Evolutionary conservation across 106 monocot genomes (phyloP).

Genomic region (Cymbidium sinense): DNA sequence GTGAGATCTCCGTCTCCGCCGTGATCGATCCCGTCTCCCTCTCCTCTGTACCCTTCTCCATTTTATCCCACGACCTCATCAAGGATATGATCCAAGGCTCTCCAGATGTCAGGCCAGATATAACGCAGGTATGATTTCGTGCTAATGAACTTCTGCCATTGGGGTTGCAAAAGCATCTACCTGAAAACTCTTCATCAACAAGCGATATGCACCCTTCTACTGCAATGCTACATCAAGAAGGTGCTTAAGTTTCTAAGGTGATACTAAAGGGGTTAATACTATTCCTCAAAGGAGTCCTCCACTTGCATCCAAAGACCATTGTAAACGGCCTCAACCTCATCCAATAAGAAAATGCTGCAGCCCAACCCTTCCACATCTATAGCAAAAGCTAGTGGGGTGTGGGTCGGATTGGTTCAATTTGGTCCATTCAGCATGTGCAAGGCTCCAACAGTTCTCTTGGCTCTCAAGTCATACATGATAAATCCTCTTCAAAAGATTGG

Average conservation of each 20-base stretch:
- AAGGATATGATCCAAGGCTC: slow-evolving; percentile 5
- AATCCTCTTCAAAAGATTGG: slow-evolving; percentile 20
- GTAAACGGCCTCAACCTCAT: slow-evolving; percentile 10
- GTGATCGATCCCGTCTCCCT: too few relatives aligned
- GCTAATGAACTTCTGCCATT: neutral
- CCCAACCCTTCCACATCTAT: slow-evolving; percentile 16
- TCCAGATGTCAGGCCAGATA: slow-evolving; percentile 3
- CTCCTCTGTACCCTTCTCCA: too few relatives aligned
- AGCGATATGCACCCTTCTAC: neutral
- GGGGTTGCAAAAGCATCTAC: slow-evolving; percentile 2
- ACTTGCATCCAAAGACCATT: slow-evolving; percentile 24
- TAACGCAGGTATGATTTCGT: neutral
- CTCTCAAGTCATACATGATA: slow-evolving; percentile 9
- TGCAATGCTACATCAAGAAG: neutral
- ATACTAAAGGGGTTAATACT: slow-evolving; percentile 21
- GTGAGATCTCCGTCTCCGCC: too few relatives aligned
- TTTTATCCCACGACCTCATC: too few relatives aligned
- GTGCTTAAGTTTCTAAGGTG: slow-evolving; percentile 4
- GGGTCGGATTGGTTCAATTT: slow-evolving; percentile 42
- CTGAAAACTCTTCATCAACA: slow-evolving; percentile 5
- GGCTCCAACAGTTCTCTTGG: slow-evolving; percentile 7
- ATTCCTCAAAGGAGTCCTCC: slow-evolving; percentile 50
- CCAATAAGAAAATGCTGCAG: slow-evolving; percentile 23
- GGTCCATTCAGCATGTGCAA: slow-evolving; percentile 49
- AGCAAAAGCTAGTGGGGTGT: slow-evolving; percentile 17